Evolutionary conservation across 768 basidiomycete genomes (phyloP).

Genomic region (Pisolithus albus): DNA sequence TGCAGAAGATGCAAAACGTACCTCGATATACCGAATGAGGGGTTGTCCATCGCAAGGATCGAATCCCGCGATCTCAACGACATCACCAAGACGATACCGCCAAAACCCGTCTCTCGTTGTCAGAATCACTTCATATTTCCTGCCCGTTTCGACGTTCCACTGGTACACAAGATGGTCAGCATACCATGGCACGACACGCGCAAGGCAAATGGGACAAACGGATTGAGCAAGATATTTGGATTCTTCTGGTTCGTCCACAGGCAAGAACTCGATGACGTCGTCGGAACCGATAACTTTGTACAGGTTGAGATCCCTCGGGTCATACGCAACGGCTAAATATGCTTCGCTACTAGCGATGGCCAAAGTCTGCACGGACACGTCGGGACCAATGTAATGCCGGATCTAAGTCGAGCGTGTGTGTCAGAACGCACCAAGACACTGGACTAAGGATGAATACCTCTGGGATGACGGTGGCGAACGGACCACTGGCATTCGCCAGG

Average conservation of each 20-base stretch:
- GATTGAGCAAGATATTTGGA: conserved; percentile 13
- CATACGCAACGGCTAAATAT: conserved; percentile 15
- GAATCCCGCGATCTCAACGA: too few relatives aligned
- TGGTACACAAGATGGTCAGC: conserved; percentile 1
- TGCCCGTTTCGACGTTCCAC: conserved; percentile 10
- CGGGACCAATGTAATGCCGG: conserved; percentile 11
- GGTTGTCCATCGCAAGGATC: background rate
- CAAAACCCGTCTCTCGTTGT: conserved; percentile 11
- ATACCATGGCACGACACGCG: background rate
- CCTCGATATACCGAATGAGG: conserved; percentile 19
- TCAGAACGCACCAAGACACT: conserved; percentile 4
- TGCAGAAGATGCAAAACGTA: background rate
- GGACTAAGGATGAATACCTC: too few relatives aligned
- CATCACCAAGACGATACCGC: too few relatives aligned
- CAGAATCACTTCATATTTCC: background rate
- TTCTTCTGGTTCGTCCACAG: conserved; percentile 16
- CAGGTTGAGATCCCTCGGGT: conserved; percentile 14
- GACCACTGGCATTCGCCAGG: conserved; percentile 17
- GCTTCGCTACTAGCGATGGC: conserved; percentile 19
- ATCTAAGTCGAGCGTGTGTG: conserved; percentile 7
- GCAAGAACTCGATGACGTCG: too few relatives aligned
- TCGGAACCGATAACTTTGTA: conserved; percentile 10
- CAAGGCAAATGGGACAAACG: background rate
- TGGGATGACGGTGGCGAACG: conserved; percentile 9
- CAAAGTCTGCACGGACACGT: conserved; percentile 16